phyloP scores from a whole-genome alignment of 495 filamentous ascomycete genomes.

The Articulospora tetracladia region DNA sequence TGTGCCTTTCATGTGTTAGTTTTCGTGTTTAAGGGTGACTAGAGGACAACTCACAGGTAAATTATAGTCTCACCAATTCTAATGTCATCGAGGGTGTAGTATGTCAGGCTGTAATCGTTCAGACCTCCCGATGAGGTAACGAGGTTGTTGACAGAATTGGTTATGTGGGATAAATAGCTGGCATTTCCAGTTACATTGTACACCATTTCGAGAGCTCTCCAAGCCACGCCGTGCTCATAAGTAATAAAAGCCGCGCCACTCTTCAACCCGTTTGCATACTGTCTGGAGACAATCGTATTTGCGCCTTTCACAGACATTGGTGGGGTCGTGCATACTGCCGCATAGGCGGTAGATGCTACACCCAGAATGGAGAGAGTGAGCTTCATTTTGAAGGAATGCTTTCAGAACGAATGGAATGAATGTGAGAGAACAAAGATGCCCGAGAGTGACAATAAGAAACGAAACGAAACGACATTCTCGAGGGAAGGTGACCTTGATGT shows the following conservation, averaged over 20 bases:
- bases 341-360: not conserved
- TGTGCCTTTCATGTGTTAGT: conserved; percentile 14
- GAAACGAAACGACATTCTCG: not conserved
- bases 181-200: conserved; percentile 1
- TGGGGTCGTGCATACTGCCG: not conserved
- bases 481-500: not conserved
- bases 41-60: conserved; percentile 27
- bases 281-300: not conserved
- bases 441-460: not conserved
- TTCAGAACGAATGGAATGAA: not conserved
- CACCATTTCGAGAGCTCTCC: conserved; percentile 2
- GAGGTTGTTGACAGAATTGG: not conserved
- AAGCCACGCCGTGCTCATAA: conserved; percentile 1
- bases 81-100: conserved; percentile 48
- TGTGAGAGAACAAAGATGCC: not conserved
- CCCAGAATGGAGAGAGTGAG: not conserved
- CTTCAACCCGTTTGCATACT: not conserved
- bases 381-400: not conserved
- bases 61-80: conserved; percentile 44
- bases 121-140: not conserved
- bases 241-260: not conserved
- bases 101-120: conserved; percentile 7
- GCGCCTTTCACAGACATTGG: conserved; percentile 1
- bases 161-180: not conserved
- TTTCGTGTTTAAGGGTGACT: not conserved